Base-by-base conservation (phyloP, 164 flowering plant genomes). In the Macadamia tetraphylla region DNA sequence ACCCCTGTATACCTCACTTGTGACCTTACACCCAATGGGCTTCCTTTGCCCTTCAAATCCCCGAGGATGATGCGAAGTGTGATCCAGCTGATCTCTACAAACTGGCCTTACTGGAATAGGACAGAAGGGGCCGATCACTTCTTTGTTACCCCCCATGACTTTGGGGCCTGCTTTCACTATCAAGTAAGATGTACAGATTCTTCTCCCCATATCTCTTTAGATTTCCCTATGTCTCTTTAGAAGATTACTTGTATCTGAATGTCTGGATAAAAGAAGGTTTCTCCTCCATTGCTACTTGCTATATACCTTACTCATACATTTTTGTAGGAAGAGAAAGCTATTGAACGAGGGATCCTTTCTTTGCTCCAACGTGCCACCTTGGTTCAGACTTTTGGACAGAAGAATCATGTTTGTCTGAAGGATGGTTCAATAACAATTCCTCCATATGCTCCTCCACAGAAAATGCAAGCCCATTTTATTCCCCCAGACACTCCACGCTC, bases 51-150 rank as follows among this genome's bases (percentile, higher is more conserved):
- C 13, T 91, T 91, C 73, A 94, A 94, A 73, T 94, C 98, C 1
- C 98, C 98, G 0, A 75, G 98, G 49, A 91, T 91, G 97, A 91
- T 94, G 96, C 82, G 97, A 80, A 94, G 97, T 71, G 97, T 95
- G 7, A 91, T 94, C 63, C 97, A 91, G 71, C 92, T 91, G 42
- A 91, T 94, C 60, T 84, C 98, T 64, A 81, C 94, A 52, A 91
- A 88, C 70, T 94, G 97, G 98, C 98, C 97, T 68, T 91, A 85
- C 60, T 94, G 98, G 98, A 94, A 94, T 44, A 73, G 90, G 18
- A 88, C 97, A 2, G 94, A 91, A 80, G 97, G 97, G 40, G 97
- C 96, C 68, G 90, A 94, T 74, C 98, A 94, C 80, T 94, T 94
- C 71, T 94, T 94, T 71, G 85, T 94, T 3, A 84, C 81, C 44